A percentile compares a stretch with the other conserved stretches of the same genome.
Evolutionary conservation across 495 filamentous ascomycete species (phyloP).

Genomic region (Aspergillus bertholletiae): DNA sequence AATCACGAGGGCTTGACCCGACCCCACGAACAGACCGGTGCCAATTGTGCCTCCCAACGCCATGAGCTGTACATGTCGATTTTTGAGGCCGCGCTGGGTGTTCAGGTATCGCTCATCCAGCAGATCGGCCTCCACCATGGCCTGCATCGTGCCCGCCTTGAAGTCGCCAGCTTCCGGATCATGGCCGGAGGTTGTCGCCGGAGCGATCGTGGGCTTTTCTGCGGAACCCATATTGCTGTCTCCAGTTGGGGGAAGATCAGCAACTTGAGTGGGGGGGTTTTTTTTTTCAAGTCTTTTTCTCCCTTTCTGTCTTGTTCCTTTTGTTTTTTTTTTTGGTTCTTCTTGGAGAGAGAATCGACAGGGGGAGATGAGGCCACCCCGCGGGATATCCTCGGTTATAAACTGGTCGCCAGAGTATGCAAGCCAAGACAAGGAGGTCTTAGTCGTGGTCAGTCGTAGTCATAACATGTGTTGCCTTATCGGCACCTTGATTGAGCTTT

Average conservation of each 20-base stretch:
- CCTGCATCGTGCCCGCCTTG: constrained; percentile 15
- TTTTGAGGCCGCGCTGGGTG: constrained; percentile 44
- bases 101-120: constrained; percentile 37
- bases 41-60: constrained; percentile 69
- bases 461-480: neutral
- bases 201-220: constrained; percentile 1
- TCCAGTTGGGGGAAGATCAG: neutral
- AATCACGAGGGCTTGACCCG: constrained; percentile 54
- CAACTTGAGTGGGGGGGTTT: too few relatives aligned
- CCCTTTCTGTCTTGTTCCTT: too few relatives aligned
- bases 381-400: neutral
- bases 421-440: neutral
- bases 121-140: constrained; percentile 33
- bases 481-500: neutral
- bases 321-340: too few relatives aligned
- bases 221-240: neutral
- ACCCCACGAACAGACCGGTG: constrained; percentile 55
- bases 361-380: neutral
- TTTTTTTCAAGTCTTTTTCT: too few relatives aligned
- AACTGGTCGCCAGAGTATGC: neutral
- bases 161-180: neutral
- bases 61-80: constrained; percentile 63
- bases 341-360: neutral
- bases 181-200: neutral
- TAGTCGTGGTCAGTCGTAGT: too few relatives aligned